phyloP scores from a whole-genome alignment of 805 yeast species.

The Wickerhamomyces chaumierensis region DNA sequence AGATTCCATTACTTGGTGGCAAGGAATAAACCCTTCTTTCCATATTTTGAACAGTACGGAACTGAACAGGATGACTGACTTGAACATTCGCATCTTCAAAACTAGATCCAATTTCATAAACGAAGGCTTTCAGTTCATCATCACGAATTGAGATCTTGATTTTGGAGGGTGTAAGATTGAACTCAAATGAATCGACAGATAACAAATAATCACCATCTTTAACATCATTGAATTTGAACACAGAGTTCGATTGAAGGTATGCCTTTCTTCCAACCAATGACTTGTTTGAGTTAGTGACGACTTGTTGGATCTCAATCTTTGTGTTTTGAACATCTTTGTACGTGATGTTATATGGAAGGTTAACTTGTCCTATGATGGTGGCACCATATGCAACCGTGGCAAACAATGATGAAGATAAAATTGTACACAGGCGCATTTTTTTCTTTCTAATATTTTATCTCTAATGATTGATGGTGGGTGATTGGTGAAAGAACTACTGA shows the following conservation, averaged over 20 bases:
- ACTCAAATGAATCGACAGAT: conserved; percentile 9
- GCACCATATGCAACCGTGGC: conserved; percentile 4
- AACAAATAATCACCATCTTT: conserved; percentile 12
- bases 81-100: conserved; percentile 2
- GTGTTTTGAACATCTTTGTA: conserved; percentile 8
- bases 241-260: conserved; percentile 6
- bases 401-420: neutral
- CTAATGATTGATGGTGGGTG: neutral
- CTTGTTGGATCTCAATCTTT: conserved; percentile 6
- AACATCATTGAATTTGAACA: conserved; percentile 8
- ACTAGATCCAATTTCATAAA: conserved; percentile 2
- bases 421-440: neutral
- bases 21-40: conserved; percentile 25
- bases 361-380: conserved; percentile 8
- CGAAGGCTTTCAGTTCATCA: conserved; percentile 6
- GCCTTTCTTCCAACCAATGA: conserved; percentile 3
- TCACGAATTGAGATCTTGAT: conserved; percentile 9
- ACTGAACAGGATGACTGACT: conserved; percentile 13
- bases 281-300: neutral
- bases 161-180: conserved; percentile 15
- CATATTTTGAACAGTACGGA: conserved; percentile 15
- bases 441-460: too few species aligned
- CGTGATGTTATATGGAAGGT: conserved; percentile 7
- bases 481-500: neutral
- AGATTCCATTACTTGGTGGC: conserved; percentile 21